phyloP scores from a whole-genome alignment of 169 alveolate species.

The Toxoplasma gondii region DNA sequence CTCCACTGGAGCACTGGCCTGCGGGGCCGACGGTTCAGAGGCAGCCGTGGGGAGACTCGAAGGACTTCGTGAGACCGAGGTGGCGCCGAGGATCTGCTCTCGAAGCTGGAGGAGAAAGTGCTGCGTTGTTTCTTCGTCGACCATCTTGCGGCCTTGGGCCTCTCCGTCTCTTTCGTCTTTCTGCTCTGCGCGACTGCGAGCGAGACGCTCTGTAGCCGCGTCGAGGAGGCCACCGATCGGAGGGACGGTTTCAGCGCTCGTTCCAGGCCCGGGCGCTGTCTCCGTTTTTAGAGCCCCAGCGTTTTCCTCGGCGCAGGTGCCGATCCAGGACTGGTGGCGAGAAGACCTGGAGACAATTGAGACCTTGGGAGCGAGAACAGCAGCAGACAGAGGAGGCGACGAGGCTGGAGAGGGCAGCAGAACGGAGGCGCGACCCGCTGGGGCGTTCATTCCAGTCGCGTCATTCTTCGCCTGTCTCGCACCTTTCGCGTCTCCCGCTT shows the following conservation, averaged over 20 bases:
- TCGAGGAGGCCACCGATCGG: not conserved
- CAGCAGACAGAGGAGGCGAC: not conserved
- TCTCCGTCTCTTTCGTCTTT: not conserved
- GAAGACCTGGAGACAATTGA: too few relatives aligned
- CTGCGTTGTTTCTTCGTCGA: not conserved
- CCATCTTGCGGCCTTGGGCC: not conserved
- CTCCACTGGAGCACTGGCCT: too few relatives aligned
- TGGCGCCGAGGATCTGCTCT: not conserved
- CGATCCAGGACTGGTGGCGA: too few relatives aligned
- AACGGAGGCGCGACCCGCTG: not conserved
- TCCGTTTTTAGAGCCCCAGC: too few relatives aligned
- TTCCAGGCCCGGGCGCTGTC: too few relatives aligned
- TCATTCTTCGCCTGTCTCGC: not conserved
- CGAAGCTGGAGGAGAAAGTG: conserved; percentile 1
- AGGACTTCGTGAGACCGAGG: not conserved
- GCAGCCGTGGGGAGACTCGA: not conserved
- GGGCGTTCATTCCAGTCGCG: not conserved
- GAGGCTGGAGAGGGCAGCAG: not conserved
- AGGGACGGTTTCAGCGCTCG: not conserved
- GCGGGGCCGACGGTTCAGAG: too few relatives aligned
- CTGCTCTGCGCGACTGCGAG: not conserved
- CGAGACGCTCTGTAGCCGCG: not conserved
- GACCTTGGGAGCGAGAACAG: too few relatives aligned
- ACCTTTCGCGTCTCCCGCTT: not conserved
- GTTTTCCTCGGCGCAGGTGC: too few relatives aligned